A percentile compares a stretch with the other conserved stretches of the same genome.
Evolutionary conservation across 768 basidiomycete genomes (phyloP).

Genomic region (Boletus coccyginus): DNA sequence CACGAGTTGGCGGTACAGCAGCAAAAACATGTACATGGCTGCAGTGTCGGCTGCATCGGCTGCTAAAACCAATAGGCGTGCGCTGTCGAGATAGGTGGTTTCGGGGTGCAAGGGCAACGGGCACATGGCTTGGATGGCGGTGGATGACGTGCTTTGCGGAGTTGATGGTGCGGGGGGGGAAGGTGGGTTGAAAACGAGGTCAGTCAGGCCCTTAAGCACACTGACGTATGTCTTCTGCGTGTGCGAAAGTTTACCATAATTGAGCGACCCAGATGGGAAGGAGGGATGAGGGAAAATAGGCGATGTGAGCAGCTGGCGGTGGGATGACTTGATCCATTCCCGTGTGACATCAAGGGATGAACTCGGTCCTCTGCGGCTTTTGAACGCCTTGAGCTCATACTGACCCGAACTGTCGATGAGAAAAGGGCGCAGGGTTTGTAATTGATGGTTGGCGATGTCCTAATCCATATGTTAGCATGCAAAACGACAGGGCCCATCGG

Average conservation of each 20-base stretch:
- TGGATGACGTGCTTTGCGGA: conserved; percentile 26
- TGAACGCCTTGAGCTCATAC: conserved; percentile 78
- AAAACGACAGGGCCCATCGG: conserved; percentile 13
- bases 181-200: conserved; percentile 62
- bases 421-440: conserved; percentile 89
- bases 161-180: conserved; percentile 34
- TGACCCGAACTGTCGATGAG: conserved; percentile 75
- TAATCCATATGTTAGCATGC: conserved; percentile 34
- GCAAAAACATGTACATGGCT: conserved; percentile 74
- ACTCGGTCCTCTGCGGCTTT: conserved; percentile 47
- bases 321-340: conserved; percentile 61
- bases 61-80: conserved; percentile 62
- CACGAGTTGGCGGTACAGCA: conserved; percentile 76
- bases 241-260: conserved; percentile 45
- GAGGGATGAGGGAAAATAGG: conserved; percentile 44
- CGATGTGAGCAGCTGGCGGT: conserved; percentile 42
- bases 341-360: conserved; percentile 54
- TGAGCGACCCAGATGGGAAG: conserved; percentile 40
- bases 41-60: conserved; percentile 74
- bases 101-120: conserved; percentile 59
- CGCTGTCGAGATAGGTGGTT: conserved; percentile 76
- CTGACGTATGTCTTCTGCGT: conserved; percentile 47
- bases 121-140: conserved; percentile 32
- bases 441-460: conserved; percentile 97
- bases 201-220: conserved; percentile 57